Percentiles rank a stretch among this genome's conserved stretches.
Conservation (phyloP, 2,329 filamentous ascomycete species). For the Pezicula neosporulosa region DNA sequence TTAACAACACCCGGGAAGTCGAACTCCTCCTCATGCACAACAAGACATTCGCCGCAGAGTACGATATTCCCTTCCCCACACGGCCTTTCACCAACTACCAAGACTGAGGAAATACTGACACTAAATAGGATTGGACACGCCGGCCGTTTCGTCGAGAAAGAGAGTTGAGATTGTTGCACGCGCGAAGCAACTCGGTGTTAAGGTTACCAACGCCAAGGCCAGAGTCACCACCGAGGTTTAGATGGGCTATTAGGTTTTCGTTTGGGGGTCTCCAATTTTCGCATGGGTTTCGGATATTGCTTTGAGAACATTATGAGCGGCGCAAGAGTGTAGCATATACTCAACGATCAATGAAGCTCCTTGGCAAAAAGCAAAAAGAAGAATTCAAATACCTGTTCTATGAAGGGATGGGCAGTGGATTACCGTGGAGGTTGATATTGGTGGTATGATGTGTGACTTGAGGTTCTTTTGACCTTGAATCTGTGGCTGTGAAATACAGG, state of each 20-base stretch:
- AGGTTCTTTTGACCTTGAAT: no score
- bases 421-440: no score
- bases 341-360: constrained; percentile 28
- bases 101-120: constrained; percentile 31
- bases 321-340: constrained; percentile 27
- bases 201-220: constrained; percentile 99
- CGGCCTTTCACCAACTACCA: neutral
- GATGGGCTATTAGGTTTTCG: constrained; percentile 28
- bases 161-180: constrained; percentile 95
- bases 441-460: no score
- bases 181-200: constrained; percentile 97
- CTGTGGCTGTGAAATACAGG: neutral
- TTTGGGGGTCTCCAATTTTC: constrained; percentile 23
- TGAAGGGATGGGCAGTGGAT: no score
- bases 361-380: constrained; percentile 27
- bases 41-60: constrained; percentile 98
- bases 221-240: constrained; percentile 95
- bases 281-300: constrained; percentile 23
- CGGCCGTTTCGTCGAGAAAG: constrained; percentile 97
- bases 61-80: constrained; percentile 37
- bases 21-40: constrained; percentile 99
- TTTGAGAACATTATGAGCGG: constrained; percentile 24
- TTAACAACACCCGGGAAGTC: constrained; percentile 93
- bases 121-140: constrained; percentile 83
- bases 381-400: no score